phyloP scores from a whole-genome alignment of 331 rosid species.

The Rosa hybrid region DNA sequence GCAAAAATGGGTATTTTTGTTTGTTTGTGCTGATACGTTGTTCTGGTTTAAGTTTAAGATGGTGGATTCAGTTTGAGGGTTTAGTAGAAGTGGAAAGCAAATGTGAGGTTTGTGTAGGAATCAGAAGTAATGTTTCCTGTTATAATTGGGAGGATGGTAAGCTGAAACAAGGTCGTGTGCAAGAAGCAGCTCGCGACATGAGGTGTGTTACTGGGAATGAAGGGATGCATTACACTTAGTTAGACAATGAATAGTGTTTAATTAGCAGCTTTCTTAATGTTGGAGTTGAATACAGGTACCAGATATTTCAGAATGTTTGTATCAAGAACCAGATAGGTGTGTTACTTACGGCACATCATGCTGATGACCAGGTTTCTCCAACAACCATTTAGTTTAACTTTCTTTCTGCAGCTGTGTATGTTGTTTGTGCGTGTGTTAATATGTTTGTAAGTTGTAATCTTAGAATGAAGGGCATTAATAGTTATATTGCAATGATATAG shows the following conservation, averaged over 20 bases:
- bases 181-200: constrained; percentile 94
- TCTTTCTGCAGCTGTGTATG: constrained; percentile 10
- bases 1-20: constrained; percentile 62
- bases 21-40: constrained; percentile 4
- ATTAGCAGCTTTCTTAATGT: neutral
- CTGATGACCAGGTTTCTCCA: constrained; percentile 82
- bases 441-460: neutral
- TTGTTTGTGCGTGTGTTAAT: too few species aligned
- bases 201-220: constrained; percentile 42
- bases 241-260: neutral
- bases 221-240: constrained; percentile 36
- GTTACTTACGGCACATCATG: constrained; percentile 88
- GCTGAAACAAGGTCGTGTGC: constrained; percentile 90
- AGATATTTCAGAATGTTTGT: constrained; percentile 72
- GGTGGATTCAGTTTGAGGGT: constrained; percentile 12
- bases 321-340: constrained; percentile 58
- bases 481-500: constrained; percentile 21
- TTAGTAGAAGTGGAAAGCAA: constrained; percentile 25
- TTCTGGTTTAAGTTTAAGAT: neutral
- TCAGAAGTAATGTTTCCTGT: constrained; percentile 62
- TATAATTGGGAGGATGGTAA: constrained; percentile 84
- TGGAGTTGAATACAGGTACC: constrained; percentile 55
- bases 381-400: constrained; percentile 4
- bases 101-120: constrained; percentile 50
- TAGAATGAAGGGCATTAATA: constrained; percentile 11